A percentile compares a stretch with the other conserved stretches of the same genome.
Conservation (phyloP, 805 yeast species). For the Suhomyces faveliae region DNA sequence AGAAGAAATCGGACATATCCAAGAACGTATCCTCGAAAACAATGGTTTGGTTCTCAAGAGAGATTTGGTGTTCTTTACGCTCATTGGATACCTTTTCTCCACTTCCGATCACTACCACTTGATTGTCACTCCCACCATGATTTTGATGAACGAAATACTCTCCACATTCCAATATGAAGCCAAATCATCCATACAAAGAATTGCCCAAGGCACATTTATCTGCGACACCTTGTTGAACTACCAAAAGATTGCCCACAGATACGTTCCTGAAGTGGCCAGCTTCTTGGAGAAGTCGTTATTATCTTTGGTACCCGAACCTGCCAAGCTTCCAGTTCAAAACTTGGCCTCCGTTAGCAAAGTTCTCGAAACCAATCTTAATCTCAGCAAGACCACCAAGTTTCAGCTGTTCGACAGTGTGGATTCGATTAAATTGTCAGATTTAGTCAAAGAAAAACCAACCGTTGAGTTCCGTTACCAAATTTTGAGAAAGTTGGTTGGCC, state of each 20-base stretch:
- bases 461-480: conserved; percentile 27
- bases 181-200: conserved; percentile 31
- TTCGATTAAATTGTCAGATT: conserved; percentile 9
- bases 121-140: conserved; percentile 78
- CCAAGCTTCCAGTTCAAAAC: conserved; percentile 11
- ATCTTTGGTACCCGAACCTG: conserved; percentile 42
- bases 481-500: conserved; percentile 29
- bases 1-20: conserved; percentile 53
- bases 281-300: conserved; percentile 55
- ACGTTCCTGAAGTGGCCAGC: conserved; percentile 70
- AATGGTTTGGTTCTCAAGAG: conserved; percentile 14
- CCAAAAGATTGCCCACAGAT: conserved; percentile 78
- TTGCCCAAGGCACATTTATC: conserved; percentile 65
- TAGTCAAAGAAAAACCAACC: conserved; percentile 11
- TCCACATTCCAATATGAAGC: conserved; percentile 33
- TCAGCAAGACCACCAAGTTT: conserved; percentile 18
- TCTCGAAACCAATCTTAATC: conserved; percentile 13
- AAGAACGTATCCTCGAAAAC: conserved; percentile 43
- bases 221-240: conserved; percentile 64
- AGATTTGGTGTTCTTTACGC: conserved; percentile 65
- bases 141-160: conserved; percentile 70
- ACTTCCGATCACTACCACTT: conserved; percentile 95
- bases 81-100: conserved; percentile 79
- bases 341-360: conserved; percentile 12
- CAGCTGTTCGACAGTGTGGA: conserved; percentile 1